Evolutionary conservation across 495 filamentous ascomycete species (phyloP).

Genomic region (Podospora anserina): DNA sequence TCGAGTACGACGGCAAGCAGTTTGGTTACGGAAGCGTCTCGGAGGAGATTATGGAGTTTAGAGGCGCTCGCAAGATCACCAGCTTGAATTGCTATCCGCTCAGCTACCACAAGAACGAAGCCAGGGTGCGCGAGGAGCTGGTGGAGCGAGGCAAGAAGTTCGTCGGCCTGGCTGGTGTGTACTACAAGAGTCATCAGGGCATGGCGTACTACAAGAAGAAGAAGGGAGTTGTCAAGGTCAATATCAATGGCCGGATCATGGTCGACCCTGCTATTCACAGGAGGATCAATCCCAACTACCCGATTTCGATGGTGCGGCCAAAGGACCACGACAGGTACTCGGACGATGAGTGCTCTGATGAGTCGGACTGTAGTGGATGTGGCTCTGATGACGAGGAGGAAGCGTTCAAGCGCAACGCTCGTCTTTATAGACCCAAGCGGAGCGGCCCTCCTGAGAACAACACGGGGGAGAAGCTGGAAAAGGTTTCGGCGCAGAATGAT

Average conservation of each 20-base stretch:
- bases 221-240: conserved; percentile 73
- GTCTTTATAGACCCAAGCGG: conserved; percentile 8
- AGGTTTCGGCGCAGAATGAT: conserved; percentile 36
- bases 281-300: conserved; percentile 85
- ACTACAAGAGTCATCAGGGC: conserved; percentile 81
- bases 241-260: conserved; percentile 90
- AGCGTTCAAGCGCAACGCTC: background rate
- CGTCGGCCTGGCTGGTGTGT: conserved; percentile 72
- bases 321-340: conserved; percentile 70
- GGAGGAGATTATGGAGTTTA: conserved; percentile 74
- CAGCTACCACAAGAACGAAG: conserved; percentile 74
- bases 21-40: conserved; percentile 56
- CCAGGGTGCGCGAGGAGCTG: conserved; percentile 60
- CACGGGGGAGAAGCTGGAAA: conserved; percentile 59
- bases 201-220: conserved; percentile 84
- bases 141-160: conserved; percentile 87
- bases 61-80: conserved; percentile 78
- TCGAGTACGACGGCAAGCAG: conserved; percentile 80
- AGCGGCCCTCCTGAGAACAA: conserved; percentile 55
- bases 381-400: conserved; percentile 37
- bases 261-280: conserved; percentile 84
- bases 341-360: conserved; percentile 57
- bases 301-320: conserved; percentile 72
- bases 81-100: conserved; percentile 76
- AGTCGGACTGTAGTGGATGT: conserved; percentile 47